Evolutionary conservation across 805 yeast species (phyloP), one percentile per base, ranked within the genome.

Genomic region (Jamesozyma jinghongensis): DNA sequence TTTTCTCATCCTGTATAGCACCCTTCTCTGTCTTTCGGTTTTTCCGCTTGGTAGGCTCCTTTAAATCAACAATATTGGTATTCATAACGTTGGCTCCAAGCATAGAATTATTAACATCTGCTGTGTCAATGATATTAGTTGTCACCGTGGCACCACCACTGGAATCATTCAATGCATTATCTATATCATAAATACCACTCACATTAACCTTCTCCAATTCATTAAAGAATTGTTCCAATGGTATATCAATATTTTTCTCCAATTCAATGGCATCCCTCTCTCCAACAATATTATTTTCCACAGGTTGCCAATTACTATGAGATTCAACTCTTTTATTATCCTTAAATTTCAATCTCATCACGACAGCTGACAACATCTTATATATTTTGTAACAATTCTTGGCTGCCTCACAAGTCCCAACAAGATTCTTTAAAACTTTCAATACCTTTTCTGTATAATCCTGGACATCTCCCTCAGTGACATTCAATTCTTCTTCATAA

Each of bases 371-470:
- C 36, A 85, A 60, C 27, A 82, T 74, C 47, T 81, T 84, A 54
- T 81, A 81, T 25, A 83, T 79, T 45, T 79, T 83, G 30, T 74
- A 68, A 53, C 94, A 85, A 39, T 73, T 75, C 7, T 63, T 62
- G 0, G 95, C 94, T 1, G 94, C 90, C 45, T 81, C 87, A 60
- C 94, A 85, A 32, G 77, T 70, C 36, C 79, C 85, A 20, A 70
- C 65, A 52, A 85, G 64, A 26, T 81, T 74, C 18, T 70, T 68
- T 40, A 85, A 61, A 3, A 84, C 81, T 12, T 68, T 66, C 38
- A 77, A 66, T 37, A 84, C 77, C 33, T 71, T 70, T 10, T 54
- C 49, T 1, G 74, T 64, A 32, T 66, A 62, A 20, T 66, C 67
- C 19, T 82, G 76, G 27, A 79, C 68, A 36, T 71, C 75, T 18